A percentile compares a stretch with the other conserved stretches of the same genome.
phyloP scores from a whole-genome alignment of 2,329 filamentous ascomycete genomes.

The Colletotrichum spaethianum region DNA sequence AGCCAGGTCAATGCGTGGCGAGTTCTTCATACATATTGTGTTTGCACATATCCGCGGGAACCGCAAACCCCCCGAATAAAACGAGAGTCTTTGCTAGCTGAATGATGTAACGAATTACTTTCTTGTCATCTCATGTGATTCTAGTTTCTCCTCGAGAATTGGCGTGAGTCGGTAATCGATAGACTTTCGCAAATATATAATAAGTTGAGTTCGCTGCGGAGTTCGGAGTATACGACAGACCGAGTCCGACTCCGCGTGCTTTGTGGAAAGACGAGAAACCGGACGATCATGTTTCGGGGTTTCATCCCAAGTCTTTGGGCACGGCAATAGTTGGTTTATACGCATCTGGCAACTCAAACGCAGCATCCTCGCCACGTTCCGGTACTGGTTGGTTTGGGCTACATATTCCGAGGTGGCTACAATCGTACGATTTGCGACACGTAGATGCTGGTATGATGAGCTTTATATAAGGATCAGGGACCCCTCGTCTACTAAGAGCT shows the following conservation, averaged over 20 bases:
- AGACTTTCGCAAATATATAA: background rate
- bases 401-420: background rate
- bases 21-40: background rate
- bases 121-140: background rate
- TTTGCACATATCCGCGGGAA: background rate
- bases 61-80: too few species aligned
- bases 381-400: background rate
- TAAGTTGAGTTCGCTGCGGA: background rate
- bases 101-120: too few species aligned
- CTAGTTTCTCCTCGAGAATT: background rate
- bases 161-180: background rate
- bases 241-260: background rate
- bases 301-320: background rate
- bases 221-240: background rate
- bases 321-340: background rate
- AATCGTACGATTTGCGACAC: background rate
- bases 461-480: background rate
- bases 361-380: background rate
- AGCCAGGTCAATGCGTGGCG: background rate
- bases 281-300: background rate
- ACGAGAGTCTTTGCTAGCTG: background rate
- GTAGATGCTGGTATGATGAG: background rate
- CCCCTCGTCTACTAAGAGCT: background rate
- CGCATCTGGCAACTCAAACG: background rate
- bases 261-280: background rate